phyloP scores from a whole-genome alignment of 2,329 filamentous ascomycete genomes.

The Trichoderma guizhouense region DNA sequence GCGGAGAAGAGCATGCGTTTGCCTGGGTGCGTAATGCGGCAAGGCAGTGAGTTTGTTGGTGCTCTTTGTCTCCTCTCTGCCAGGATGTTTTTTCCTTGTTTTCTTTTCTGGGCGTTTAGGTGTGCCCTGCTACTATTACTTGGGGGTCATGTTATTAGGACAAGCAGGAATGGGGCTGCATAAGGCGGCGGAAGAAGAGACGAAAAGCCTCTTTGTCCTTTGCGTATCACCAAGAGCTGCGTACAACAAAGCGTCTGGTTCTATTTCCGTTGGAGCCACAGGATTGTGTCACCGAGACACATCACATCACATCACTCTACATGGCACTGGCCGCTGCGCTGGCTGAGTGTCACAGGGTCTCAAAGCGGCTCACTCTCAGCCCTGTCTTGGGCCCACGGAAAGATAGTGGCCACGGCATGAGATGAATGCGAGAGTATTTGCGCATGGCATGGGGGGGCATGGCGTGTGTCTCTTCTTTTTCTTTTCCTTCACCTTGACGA shows the following conservation, averaged over 20 bases:
- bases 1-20: not conserved
- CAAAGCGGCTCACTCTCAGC: not conserved
- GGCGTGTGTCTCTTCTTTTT: not conserved
- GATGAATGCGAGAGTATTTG: not conserved
- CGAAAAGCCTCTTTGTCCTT: not conserved
- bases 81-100: not conserved
- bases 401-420: not conserved
- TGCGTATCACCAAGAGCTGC: not conserved
- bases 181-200: not conserved
- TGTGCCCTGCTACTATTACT: not conserved
- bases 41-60: not conserved
- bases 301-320: conserved; percentile 11
- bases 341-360: not conserved
- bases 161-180: not conserved
- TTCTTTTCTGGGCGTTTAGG: not conserved
- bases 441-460: not conserved
- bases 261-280: not conserved
- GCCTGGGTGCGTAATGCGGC: not conserved
- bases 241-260: not conserved
- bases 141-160: not conserved
- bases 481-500: not conserved
- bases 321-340: not conserved
- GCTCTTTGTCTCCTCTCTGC: not conserved
- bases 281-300: conserved; percentile 1
- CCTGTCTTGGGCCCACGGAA: not conserved